These are phyloP conservation scores for Dictyostelium citrinum DNA, from an alignment of 78 protist species.

Conservation along the genomic window DNA sequence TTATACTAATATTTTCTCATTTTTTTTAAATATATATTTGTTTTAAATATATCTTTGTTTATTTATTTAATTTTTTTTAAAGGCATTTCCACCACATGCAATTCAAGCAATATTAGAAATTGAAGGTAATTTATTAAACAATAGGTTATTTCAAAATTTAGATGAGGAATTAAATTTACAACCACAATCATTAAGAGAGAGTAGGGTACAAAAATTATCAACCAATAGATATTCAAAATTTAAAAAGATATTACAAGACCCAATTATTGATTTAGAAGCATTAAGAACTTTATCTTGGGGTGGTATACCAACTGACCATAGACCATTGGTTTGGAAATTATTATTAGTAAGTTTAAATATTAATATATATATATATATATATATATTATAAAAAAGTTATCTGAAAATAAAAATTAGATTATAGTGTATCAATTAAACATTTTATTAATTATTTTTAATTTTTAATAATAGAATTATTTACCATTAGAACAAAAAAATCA, in stretches of 20 bases:
- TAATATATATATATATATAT: too few relatives aligned
- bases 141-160: not conserved
- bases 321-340: slow-evolving; percentile 61
- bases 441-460: not conserved
- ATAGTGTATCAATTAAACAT: too few relatives aligned
- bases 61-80: not conserved
- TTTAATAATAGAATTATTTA: slow-evolving; percentile 70
- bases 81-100: slow-evolving; percentile 82
- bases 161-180: not conserved
- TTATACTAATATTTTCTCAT: too few relatives aligned
- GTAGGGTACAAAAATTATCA: not conserved
- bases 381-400: too few relatives aligned
- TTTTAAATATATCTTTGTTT: not conserved
- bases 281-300: slow-evolving; percentile 36
- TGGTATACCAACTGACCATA: slow-evolving; percentile 59
- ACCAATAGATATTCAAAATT: not conserved
- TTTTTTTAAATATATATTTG: not conserved
- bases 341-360: slow-evolving; percentile 30
- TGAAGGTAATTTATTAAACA: slow-evolving; percentile 3
- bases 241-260: not conserved
- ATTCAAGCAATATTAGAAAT: slow-evolving; percentile 67
- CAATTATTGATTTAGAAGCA: slow-evolving; percentile 18
- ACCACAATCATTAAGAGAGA: not conserved
- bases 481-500: slow-evolving; percentile 46
- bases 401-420: too few relatives aligned